Conservation (phyloP, 352 stramenopile genomes). For the Phytophthora cactorum region DNA sequence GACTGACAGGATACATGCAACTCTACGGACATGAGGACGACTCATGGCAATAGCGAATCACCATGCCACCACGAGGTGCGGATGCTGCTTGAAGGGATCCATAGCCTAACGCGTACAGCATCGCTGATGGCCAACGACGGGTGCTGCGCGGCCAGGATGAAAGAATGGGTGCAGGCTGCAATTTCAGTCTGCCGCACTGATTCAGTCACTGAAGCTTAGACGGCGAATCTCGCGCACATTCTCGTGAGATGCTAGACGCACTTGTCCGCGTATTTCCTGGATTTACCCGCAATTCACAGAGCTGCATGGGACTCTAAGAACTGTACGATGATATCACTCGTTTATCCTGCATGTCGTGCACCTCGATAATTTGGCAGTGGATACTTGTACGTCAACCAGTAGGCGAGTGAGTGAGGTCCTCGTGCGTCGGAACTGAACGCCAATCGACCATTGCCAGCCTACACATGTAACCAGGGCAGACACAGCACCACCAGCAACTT, state of each 20-base stretch:
- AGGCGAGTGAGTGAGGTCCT: too few species aligned
- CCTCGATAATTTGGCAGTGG: too few species aligned
- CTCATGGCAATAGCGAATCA: neutral
- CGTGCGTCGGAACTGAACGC: too few species aligned
- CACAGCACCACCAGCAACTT: neutral
- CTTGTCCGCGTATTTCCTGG: too few species aligned
- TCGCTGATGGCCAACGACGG: neutral
- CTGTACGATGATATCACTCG: too few species aligned
- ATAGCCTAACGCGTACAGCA: constrained; percentile 23
- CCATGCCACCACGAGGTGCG: constrained; percentile 4
- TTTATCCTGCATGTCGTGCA: too few species aligned
- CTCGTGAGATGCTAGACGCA: too few species aligned
- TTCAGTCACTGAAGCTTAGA: neutral
- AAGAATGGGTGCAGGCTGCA: neutral
- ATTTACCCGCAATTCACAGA: too few species aligned
- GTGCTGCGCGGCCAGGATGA: too few species aligned
- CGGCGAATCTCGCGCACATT: too few species aligned
- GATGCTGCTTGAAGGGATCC: constrained; percentile 35
- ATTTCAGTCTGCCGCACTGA: neutral
- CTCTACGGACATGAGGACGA: constrained; percentile 17
- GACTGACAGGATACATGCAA: constrained; percentile 34
- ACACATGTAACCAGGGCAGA: neutral
- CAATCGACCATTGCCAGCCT: neutral
- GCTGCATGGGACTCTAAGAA: too few species aligned
- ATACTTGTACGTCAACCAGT: too few species aligned